Percentiles rank a stretch among this genome's conserved stretches.
Evolutionary conservation across 306 rosid genomes (phyloP).

Genomic region (Bauhinia variegata): DNA sequence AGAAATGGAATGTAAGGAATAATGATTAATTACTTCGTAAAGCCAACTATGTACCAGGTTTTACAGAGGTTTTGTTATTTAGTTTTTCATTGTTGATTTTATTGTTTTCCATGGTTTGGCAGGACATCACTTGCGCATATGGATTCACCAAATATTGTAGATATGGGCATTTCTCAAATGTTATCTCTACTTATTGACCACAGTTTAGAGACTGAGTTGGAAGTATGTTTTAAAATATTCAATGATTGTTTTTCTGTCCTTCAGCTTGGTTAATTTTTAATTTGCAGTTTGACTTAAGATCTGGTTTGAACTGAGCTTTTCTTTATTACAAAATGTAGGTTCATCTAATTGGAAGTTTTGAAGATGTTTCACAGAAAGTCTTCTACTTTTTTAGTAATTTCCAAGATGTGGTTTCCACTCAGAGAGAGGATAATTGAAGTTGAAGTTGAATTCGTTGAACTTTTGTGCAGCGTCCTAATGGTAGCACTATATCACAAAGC

Average conservation of each 20-base stretch:
- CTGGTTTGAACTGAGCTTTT: slow-evolving; percentile 19
- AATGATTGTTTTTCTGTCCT: neutral
- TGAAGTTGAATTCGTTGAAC: slow-evolving; percentile 50
- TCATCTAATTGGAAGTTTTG: slow-evolving; percentile 84
- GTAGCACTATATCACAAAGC: slow-evolving; percentile 41
- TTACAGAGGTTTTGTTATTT: slow-evolving; percentile 17
- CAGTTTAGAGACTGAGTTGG: slow-evolving; percentile 54
- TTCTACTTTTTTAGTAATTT: slow-evolving; percentile 54
- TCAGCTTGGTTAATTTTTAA: slow-evolving; percentile 8
- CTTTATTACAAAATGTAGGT: slow-evolving; percentile 65
- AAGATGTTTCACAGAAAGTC: slow-evolving; percentile 47
- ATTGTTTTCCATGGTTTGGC: slow-evolving; percentile 27
- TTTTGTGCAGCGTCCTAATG: slow-evolving; percentile 69
- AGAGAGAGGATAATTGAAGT: slow-evolving; percentile 44
- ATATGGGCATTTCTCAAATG: slow-evolving; percentile 79
- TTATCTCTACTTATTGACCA: slow-evolving; percentile 50
- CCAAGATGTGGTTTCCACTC: slow-evolving; percentile 41
- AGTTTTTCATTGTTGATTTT: slow-evolving; percentile 14
- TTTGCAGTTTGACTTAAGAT: slow-evolving; percentile 4
- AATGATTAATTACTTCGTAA: slow-evolving; percentile 7
- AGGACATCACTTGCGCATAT: slow-evolving; percentile 82
- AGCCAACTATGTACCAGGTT: neutral
- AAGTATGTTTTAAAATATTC: slow-evolving; percentile 42
- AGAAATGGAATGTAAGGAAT: slow-evolving; percentile 73
- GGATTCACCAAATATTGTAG: slow-evolving; percentile 81